phyloP scores from a whole-genome alignment of 148 eudicot genomes.

The Chenopodium suecicum region DNA sequence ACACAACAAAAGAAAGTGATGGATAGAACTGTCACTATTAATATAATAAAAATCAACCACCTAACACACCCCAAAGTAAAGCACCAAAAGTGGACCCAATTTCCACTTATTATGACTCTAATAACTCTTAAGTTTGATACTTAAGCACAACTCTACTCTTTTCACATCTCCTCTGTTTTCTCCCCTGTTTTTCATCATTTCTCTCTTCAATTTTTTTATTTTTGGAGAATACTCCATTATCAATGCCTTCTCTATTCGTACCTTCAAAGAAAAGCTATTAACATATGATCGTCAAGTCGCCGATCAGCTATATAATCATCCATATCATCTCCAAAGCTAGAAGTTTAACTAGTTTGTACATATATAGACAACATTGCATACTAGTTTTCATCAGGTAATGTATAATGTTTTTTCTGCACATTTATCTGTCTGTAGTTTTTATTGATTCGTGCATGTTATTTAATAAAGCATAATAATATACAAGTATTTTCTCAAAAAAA shows the following conservation, averaged over 20 bases:
- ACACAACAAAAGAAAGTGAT: not conserved
- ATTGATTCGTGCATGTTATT: not conserved
- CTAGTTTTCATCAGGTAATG: no score
- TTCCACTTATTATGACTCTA: not conserved
- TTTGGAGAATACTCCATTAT: not conserved
- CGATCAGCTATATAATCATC: no score
- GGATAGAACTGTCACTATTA: not conserved
- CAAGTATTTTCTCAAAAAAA: no score
- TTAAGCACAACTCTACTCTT: not conserved
- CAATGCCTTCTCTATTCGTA: constrained; percentile 4
- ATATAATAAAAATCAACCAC: not conserved
- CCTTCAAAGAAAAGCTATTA: constrained; percentile 14
- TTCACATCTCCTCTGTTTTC: not conserved
- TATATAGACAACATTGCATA: no score
- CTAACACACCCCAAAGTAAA: not conserved
- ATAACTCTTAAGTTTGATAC: not conserved
- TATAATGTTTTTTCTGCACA: no score
- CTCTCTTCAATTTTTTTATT: not conserved
- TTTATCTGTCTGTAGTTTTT: no score
- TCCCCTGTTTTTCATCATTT: not conserved
- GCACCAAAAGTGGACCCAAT: not conserved
- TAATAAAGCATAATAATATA: no score
- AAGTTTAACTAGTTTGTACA: no score
- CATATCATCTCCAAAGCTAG: no score
- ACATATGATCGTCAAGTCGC: not conserved